Evolutionary conservation across 2,329 filamentous ascomycete genomes (phyloP).

Genomic region (Penicillium italicum): DNA sequence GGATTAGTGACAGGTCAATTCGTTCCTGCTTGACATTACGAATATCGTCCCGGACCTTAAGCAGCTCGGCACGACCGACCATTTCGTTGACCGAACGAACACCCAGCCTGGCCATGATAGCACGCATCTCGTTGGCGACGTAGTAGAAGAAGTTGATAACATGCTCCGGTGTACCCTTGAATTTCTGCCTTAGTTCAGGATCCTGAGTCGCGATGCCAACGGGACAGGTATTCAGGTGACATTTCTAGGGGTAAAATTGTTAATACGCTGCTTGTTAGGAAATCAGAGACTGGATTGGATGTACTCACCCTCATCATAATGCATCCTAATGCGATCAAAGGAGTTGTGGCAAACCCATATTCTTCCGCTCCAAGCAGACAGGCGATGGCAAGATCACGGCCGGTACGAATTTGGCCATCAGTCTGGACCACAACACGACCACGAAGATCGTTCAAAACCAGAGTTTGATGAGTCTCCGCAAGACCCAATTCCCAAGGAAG

Average conservation of each 20-base stretch:
- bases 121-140: slow-evolving; percentile 88
- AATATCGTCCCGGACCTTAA: slow-evolving; percentile 84
- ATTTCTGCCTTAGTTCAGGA: slow-evolving; percentile 90
- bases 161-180: slow-evolving; percentile 86
- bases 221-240: slow-evolving; percentile 68
- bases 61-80: slow-evolving; percentile 85
- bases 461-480: slow-evolving; percentile 92
- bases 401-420: slow-evolving; percentile 88
- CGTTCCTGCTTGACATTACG: slow-evolving; percentile 85
- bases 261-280: neutral
- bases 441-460: slow-evolving; percentile 92
- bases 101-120: slow-evolving; percentile 94
- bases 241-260: slow-evolving; percentile 19
- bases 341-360: slow-evolving; percentile 93
- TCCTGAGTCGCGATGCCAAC: slow-evolving; percentile 96
- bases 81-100: slow-evolving; percentile 97
- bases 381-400: slow-evolving; percentile 88
- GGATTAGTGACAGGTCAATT: slow-evolving; percentile 85
- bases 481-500: slow-evolving; percentile 95
- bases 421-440: slow-evolving; percentile 95
- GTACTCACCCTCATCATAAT: slow-evolving; percentile 70
- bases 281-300: neutral
- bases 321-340: slow-evolving; percentile 93
- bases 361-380: slow-evolving; percentile 96
- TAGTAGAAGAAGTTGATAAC: slow-evolving; percentile 99